Conservation (phyloP, 2,329 filamentous ascomycete species). For the Stromatinia cepivora region DNA sequence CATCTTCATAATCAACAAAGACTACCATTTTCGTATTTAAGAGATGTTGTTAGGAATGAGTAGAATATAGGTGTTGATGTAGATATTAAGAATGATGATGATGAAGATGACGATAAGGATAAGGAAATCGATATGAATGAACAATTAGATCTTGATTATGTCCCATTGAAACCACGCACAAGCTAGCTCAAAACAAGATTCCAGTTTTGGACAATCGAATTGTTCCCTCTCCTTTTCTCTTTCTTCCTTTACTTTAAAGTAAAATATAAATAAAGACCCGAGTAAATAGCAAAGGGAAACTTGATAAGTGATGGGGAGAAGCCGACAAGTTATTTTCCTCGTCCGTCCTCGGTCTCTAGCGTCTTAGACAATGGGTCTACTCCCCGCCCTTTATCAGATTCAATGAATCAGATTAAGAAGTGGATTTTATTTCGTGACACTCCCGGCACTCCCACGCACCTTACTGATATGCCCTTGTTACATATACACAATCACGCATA, state of each 20-base stretch:
- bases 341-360: slow-evolving; percentile 14
- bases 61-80: not conserved
- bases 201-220: not conserved
- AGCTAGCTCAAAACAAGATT: slow-evolving; percentile 1
- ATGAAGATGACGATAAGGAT: slow-evolving; percentile 23
- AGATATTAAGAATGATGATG: slow-evolving; percentile 7
- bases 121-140: slow-evolving; percentile 27
- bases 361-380: not conserved
- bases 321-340: not conserved
- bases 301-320: not conserved
- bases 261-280: not conserved
- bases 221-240: not conserved
- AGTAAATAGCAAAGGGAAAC: not conserved
- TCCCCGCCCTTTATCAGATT: slow-evolving; percentile 7
- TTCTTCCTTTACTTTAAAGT: not conserved
- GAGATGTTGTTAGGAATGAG: not conserved
- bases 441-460: not conserved
- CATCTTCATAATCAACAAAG: slow-evolving; percentile 41
- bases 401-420: not conserved
- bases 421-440: slow-evolving; percentile 10
- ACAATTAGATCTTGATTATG: slow-evolving; percentile 29
- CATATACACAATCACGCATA: not conserved
- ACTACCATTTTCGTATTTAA: slow-evolving; percentile 37
- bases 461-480: not conserved
- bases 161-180: slow-evolving; percentile 36